Conservation (phyloP, 768 basidiomycete genomes). For the Tricholoma hemisulphureum region DNA sequence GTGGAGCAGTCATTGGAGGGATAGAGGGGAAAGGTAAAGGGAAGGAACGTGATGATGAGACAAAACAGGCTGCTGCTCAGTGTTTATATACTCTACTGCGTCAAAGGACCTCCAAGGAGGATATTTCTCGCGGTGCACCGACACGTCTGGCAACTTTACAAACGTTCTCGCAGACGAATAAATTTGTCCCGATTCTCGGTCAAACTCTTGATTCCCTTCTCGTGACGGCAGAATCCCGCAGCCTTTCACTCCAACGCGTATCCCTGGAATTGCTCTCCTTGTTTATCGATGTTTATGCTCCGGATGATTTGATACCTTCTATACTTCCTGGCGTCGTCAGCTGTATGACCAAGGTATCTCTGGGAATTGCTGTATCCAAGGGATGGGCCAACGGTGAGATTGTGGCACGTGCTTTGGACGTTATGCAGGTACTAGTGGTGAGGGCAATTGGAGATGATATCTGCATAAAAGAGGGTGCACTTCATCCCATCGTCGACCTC, state of each 20-base stretch:
- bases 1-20: constrained; percentile 60
- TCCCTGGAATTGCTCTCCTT: constrained; percentile 59
- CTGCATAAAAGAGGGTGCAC: constrained; percentile 59
- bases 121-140: constrained; percentile 20
- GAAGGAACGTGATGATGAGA: constrained; percentile 76
- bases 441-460: constrained; percentile 65
- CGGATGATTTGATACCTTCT: constrained; percentile 54
- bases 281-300: constrained; percentile 57
- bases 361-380: constrained; percentile 51
- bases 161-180: constrained; percentile 42
- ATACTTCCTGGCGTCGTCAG: constrained; percentile 86
- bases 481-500: constrained; percentile 54
- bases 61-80: constrained; percentile 67
- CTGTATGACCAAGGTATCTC: constrained; percentile 66
- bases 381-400: constrained; percentile 74
- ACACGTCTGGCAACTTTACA: constrained; percentile 37
- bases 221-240: constrained; percentile 50
- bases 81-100: constrained; percentile 68
- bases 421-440: constrained; percentile 55
- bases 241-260: constrained; percentile 58
- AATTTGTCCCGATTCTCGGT: constrained; percentile 76
- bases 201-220: constrained; percentile 80
- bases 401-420: constrained; percentile 55
- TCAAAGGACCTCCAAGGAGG: constrained; percentile 44
- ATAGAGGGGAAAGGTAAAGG: constrained; percentile 67